Base-by-base conservation (phyloP, 108 stramenopile species). In the Skeletonema menzelii region DNA sequence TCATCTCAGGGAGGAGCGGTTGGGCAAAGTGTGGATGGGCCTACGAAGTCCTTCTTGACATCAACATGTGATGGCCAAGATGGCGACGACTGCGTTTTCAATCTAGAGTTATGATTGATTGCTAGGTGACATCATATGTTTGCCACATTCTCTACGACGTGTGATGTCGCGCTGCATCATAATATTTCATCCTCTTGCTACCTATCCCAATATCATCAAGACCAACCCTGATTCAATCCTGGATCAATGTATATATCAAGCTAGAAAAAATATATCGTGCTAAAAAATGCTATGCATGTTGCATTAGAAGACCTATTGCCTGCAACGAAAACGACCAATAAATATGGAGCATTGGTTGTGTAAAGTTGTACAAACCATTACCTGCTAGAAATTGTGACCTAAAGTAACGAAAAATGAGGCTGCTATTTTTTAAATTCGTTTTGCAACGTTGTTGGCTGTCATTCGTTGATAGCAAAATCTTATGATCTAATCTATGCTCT, bases 71-170 rank as follows among this genome's bases (percentile, higher is more conserved):
- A 65, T 46, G 26, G 22, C 64, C n/a, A 28, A 11, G 64, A 46
- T 44, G 42, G 17, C 17, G 64, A 65, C 12, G 57, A 58, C 15
- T 26, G 24, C 27, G 64, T 65, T 27, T 65, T 65, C 64, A 47
- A 44, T 46, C 35, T 65, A 42, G 64, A 65, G 20, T 28, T 65
- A 20, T 65, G 27, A 47, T 65, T n/a, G 19, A 47, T 2, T 37
- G 35, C 35, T 12, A 37, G 46, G 12, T 15, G 40, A 15, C 40
- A 7, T 7, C 46, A 47, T 37, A 37, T 31, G 35, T 11, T 37
- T 37, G 35, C 2, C 35, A 37, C 35, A 37, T 10, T 37, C 35
- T 37, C 35, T 37, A 11, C 35, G 11, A 12, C 35, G 35, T 37
- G 35, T 37, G 35, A 11, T 37, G 35, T 12, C 35, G 35, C 35